phyloP scores from a whole-genome alignment of 306 rosid species.

The Sechiopsis laciniata region DNA sequence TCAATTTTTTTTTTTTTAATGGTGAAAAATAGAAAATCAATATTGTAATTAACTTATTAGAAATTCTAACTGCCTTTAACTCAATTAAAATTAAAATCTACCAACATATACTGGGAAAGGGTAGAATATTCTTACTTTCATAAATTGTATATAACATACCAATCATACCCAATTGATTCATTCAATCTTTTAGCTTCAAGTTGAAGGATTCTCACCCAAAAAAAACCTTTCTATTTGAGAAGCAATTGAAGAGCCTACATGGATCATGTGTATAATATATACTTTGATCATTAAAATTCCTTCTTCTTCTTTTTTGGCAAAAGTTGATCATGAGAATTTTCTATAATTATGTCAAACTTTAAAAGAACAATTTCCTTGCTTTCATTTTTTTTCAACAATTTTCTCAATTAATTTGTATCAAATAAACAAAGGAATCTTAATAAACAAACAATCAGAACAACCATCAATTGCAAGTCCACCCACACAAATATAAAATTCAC shows the following conservation, averaged over 20 bases:
- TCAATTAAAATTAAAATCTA: not conserved
- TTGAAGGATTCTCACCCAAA: not conserved
- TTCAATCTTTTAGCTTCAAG: not conserved
- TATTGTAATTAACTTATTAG: not conserved
- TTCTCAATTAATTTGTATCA: not conserved
- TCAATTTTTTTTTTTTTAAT: too few relatives aligned
- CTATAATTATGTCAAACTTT: slow-evolving; percentile 11
- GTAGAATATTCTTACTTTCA: not conserved
- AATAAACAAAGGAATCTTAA: slow-evolving; percentile 8
- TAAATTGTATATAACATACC: too few relatives aligned
- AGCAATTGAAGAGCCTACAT: slow-evolving; percentile 6
- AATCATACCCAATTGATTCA: not conserved
- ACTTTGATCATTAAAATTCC: not conserved
- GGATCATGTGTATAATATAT: not conserved
- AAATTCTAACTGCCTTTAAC: not conserved
- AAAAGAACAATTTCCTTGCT: not conserved
- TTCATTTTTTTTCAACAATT: not conserved
- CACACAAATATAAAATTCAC: not conserved
- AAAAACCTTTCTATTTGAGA: not conserved
- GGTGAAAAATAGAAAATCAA: not conserved
- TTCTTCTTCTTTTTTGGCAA: not conserved
- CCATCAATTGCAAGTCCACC: slow-evolving; percentile 4
- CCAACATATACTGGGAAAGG: not conserved
- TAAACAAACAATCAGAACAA: not conserved
- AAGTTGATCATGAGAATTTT: slow-evolving; percentile 7